These are phyloP conservation scores for Cercospora sp. DNA, from an alignment of 2,329 filamentous ascomycete species.

Conservation along the genomic window DNA sequence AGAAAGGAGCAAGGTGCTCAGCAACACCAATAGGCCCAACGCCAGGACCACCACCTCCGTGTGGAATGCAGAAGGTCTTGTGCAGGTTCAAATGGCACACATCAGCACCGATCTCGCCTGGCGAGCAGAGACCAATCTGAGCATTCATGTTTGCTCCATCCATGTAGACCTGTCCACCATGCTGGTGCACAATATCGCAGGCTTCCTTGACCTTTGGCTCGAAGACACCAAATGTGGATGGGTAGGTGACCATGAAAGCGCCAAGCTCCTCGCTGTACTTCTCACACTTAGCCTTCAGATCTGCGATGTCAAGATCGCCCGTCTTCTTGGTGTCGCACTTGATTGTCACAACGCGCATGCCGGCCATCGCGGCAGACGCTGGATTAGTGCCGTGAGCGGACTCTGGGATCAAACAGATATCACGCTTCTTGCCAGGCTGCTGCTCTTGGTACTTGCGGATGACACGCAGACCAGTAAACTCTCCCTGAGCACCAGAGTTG, in stretches of 20 bases:
- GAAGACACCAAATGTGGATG: constrained; percentile 91
- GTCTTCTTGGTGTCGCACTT: constrained; percentile 79
- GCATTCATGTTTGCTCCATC: constrained; percentile 99
- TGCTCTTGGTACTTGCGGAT: constrained; percentile 82
- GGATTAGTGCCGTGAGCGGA: constrained; percentile 97
- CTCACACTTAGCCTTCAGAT: constrained; percentile 84
- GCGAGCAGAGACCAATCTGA: constrained; percentile 91
- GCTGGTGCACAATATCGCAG: constrained; percentile 78
- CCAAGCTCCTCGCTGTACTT: constrained; percentile 82
- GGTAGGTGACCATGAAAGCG: constrained; percentile 96
- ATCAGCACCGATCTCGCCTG: constrained; percentile 91
- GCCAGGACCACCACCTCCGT: constrained; percentile 90
- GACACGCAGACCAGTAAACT: constrained; percentile 85
- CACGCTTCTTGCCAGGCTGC: constrained; percentile 67
- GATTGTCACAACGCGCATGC: constrained; percentile 88
- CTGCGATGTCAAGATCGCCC: constrained; percentile 83
- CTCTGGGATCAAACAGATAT: constrained; percentile 91
- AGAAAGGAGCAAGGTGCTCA: constrained; percentile 71
- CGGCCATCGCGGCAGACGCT: constrained; percentile 91
- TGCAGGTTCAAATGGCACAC: constrained; percentile 97
- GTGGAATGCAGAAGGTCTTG: constrained; percentile 98
- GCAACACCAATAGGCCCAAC: constrained; percentile 94
- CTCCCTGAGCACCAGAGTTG: constrained; percentile 93
- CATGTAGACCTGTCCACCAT: constrained; percentile 97
- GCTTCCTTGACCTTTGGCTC: constrained; percentile 85